phyloP scores from a whole-genome alignment of 2,329 filamentous ascomycete species.

The Nemania bipapillata region DNA sequence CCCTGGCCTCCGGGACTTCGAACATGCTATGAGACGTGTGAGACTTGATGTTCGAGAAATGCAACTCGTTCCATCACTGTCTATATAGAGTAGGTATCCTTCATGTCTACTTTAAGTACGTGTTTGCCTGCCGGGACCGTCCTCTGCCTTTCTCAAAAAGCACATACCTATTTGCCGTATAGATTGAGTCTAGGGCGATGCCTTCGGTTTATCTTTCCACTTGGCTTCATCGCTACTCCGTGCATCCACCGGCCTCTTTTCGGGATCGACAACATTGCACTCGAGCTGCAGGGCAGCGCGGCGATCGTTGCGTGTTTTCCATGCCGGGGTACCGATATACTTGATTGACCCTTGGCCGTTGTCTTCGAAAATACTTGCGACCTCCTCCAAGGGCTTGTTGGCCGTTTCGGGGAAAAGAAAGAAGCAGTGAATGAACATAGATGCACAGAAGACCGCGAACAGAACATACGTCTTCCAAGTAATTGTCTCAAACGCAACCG shows the following conservation, averaged over 20 bases:
- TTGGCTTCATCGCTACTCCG: background rate
- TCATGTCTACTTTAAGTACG: background rate
- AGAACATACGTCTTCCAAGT: constrained; percentile 64
- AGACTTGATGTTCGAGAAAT: constrained; percentile 2
- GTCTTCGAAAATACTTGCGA: constrained; percentile 61
- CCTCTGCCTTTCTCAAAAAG: background rate
- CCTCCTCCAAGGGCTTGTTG: constrained; percentile 66
- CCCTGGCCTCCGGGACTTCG: constrained; percentile 6
- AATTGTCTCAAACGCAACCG: constrained; percentile 58
- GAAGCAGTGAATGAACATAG: constrained; percentile 62
- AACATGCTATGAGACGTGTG: constrained; percentile 10
- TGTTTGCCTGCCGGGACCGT: background rate
- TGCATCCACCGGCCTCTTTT: constrained; percentile 49
- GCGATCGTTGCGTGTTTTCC: constrained; percentile 57
- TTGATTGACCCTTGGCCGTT: constrained; percentile 52
- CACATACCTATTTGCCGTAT: background rate
- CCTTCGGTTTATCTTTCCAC: constrained; percentile 4
- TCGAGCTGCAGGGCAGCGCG: constrained; percentile 50
- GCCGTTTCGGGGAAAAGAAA: constrained; percentile 68
- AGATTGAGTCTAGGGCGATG: constrained; percentile 12
- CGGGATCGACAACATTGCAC: constrained; percentile 51
- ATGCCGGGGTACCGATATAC: constrained; percentile 56
- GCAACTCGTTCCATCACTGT: background rate
- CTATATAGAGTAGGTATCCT: background rate
- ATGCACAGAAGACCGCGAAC: constrained; percentile 64